phyloP scores from a whole-genome alignment of 2,329 filamentous ascomycete species.

The Fusarium tupiense region DNA sequence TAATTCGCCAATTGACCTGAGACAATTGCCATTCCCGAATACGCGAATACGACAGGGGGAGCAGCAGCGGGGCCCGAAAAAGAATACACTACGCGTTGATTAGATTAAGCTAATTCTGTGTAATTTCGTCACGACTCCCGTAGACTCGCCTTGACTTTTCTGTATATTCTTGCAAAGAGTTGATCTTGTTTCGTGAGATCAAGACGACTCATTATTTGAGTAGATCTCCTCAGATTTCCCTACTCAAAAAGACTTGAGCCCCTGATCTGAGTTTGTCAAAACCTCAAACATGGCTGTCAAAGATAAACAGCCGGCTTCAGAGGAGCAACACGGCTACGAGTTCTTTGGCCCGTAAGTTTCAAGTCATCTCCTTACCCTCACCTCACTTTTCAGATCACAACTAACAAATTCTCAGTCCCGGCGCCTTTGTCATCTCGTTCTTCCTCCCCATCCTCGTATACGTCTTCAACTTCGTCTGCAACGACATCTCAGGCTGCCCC shows the following conservation, averaged over 20 bases:
- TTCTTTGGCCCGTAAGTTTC: constrained; percentile 60
- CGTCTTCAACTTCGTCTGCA: constrained; percentile 84
- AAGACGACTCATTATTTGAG: not conserved
- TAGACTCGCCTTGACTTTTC: not conserved
- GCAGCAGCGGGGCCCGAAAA: constrained; percentile 7
- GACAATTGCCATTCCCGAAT: not conserved
- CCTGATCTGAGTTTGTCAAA: constrained; percentile 1
- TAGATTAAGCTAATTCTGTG: constrained; percentile 33
- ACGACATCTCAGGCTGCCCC: constrained; percentile 91
- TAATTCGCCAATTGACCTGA: constrained; percentile 15
- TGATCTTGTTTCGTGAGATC: not conserved
- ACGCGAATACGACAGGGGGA: constrained; percentile 27
- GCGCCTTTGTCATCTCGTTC: constrained; percentile 81
- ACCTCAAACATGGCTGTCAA: constrained; percentile 46
- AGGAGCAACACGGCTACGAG: constrained; percentile 59
- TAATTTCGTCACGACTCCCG: constrained; percentile 19
- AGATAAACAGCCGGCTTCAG: constrained; percentile 37
- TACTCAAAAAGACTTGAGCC: not conserved
- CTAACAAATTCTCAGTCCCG: constrained; percentile 64
- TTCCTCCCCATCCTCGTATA: constrained; percentile 84
- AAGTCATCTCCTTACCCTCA: constrained; percentile 27
- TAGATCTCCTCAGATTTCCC: not conserved
- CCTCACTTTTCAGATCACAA: not conserved
- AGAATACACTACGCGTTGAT: constrained; percentile 24
- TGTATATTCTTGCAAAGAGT: constrained; percentile 5